Evolutionary conservation across 1,139 yeast genomes (phyloP), one percentile per base, ranked within the genome.

Genomic region (Blastobotrys raffinosifermentans): DNA sequence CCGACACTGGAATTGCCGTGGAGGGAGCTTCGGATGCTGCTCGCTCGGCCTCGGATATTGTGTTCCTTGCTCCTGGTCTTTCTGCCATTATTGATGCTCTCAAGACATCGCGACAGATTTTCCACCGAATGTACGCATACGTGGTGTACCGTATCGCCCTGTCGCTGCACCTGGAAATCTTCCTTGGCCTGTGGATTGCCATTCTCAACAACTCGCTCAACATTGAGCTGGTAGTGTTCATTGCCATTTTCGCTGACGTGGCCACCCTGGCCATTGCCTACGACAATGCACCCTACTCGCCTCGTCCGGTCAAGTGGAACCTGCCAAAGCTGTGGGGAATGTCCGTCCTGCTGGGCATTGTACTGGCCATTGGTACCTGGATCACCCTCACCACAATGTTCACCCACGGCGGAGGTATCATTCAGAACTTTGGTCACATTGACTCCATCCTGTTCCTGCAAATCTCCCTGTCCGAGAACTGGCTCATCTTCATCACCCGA

Each of bases 21-120:
- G 94, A 84, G 72, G 94, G 94, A 79, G 89, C 94, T 57, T 81
- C 94, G 57, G 95, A 85, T 71, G 93, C 94, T 64, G 95, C 95
- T 55, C 78, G 94, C 70, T 83, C 94, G 56, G 95, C 95, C 71
- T 89, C 94, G 61, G 95, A 85, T 73, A 85, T 85, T 70, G 94
- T 85, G 67, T 85, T 85, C 85, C 75, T 85, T 60, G 94, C 94
- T 56, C 94, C 94, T 54, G 95, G 95, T 82, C 77, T 85, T 66
- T 82, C 93, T 73, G 94, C 95, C 57, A 52, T 52, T 43, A 50
- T 85, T 69, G 94, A 85, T 73, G 94, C 94, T 61, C 74, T 85
- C 68, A 84, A 85, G 78, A 83, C 93, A 54, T 84, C 94, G 51
- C 77, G 95, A 74, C 94, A 84, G 72, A 85, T 85, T 81, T 85